Evolutionary conservation across 2,329 filamentous ascomycete genomes (phyloP).

Genomic region (Dendryphion nanum): DNA sequence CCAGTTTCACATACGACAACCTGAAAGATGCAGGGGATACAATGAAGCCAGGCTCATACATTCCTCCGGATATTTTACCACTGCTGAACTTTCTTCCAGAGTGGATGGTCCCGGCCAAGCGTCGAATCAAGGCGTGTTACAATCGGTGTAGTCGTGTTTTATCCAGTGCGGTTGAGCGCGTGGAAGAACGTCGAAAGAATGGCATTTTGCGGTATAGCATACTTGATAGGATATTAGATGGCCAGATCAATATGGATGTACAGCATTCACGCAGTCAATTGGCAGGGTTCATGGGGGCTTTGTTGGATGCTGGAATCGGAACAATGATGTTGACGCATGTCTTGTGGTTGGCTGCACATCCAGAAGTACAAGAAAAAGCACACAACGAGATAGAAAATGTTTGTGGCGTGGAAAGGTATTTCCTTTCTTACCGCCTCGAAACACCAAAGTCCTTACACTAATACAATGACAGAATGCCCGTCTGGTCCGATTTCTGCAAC

Average conservation of each 20-base stretch:
- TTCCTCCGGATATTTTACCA: constrained; percentile 11
- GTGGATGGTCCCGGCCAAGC: constrained; percentile 6
- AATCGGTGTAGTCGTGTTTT: background rate
- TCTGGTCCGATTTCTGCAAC: constrained; percentile 7
- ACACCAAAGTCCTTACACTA: too few species aligned
- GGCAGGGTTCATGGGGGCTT: background rate
- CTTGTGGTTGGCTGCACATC: constrained; percentile 7
- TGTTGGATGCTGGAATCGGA: constrained; percentile 6
- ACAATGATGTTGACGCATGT: constrained; percentile 9
- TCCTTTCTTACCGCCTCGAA: background rate
- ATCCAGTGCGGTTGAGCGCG: background rate
- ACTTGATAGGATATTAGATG: constrained; percentile 5
- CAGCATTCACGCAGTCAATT: constrained; percentile 2
- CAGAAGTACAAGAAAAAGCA: constrained; percentile 3
- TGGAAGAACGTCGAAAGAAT: background rate
- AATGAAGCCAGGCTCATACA: constrained; percentile 6
- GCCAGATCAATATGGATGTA: constrained; percentile 6
- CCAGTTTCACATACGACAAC: background rate
- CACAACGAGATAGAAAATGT: background rate
- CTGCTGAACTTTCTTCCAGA: constrained; percentile 10
- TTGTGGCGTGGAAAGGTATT: background rate
- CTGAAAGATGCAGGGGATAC: background rate
- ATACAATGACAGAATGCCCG: constrained; percentile 7
- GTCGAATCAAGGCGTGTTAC: constrained; percentile 4
- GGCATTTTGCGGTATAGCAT: background rate